Evolutionary conservation across 306 rosid species (phyloP).

Genomic region (Malus fusca): DNA sequence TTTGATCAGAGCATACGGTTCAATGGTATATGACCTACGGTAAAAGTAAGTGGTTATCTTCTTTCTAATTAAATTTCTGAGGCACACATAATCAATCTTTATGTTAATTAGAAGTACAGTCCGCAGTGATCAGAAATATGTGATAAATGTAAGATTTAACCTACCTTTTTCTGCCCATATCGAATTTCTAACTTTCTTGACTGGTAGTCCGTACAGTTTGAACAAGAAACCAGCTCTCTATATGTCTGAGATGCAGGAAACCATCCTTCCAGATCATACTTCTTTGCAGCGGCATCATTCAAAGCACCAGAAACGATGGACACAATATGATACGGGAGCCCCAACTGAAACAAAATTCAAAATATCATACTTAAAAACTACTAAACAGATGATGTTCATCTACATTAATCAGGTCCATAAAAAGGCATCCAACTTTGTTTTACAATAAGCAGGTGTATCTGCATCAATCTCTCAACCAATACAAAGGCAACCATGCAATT

Average conservation of each 20-base stretch:
- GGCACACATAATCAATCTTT: neutral
- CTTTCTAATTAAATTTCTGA: neutral
- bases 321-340: conserved; percentile 81
- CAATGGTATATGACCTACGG: neutral
- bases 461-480: neutral
- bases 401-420: neutral
- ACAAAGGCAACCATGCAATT: neutral
- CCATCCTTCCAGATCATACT: conserved; percentile 93
- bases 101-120: neutral
- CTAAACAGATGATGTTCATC: neutral
- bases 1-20: neutral
- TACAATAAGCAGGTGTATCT: neutral
- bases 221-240: conserved; percentile 89
- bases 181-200: conserved; percentile 83
- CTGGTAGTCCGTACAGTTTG: conserved; percentile 95
- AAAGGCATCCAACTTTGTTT: neutral
- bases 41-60: neutral
- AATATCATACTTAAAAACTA: neutral
- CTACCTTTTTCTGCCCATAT: conserved; percentile 90
- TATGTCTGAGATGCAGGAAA: conserved; percentile 85
- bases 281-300: conserved; percentile 98
- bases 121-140: neutral
- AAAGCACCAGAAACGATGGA: conserved; percentile 91
- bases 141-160: conserved; percentile 2
- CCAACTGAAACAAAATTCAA: conserved; percentile 41